Conservation (phyloP, 2,329 filamentous ascomycete species). For the Drechslera avenae region DNA sequence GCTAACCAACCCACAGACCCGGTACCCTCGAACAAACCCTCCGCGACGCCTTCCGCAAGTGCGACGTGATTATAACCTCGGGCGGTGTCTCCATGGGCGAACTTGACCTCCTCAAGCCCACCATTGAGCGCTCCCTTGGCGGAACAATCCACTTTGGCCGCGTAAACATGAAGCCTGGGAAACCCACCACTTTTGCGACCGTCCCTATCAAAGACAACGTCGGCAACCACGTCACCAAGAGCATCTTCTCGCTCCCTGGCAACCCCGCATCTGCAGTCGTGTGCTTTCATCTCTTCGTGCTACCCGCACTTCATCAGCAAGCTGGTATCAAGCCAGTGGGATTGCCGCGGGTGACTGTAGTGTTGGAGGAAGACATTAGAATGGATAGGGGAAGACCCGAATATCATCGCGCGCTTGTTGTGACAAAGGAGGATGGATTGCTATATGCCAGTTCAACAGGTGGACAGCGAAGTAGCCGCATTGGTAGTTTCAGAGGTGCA, state of each 20-base stretch:
- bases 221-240: conserved; percentile 63
- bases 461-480: conserved; percentile 84
- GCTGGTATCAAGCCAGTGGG: conserved; percentile 71
- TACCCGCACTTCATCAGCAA: conserved; percentile 81
- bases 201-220: conserved; percentile 67
- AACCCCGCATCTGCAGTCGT: conserved; percentile 94
- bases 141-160: conserved; percentile 96
- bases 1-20: conserved; percentile 51
- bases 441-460: conserved; percentile 83
- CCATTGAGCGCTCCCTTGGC: conserved; percentile 85
- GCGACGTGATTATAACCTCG: conserved; percentile 86
- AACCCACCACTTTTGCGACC: conserved; percentile 95
- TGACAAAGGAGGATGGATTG: conserved; percentile 65
- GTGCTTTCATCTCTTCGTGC: conserved; percentile 90
- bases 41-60: conserved; percentile 72
- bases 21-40: conserved; percentile 77
- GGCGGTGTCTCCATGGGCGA: conserved; percentile 98
- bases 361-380: conserved; percentile 71
- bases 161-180: conserved; percentile 97
- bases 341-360: conserved; percentile 73
- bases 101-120: conserved; percentile 93
- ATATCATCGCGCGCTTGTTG: conserved; percentile 85
- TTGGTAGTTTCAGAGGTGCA: conserved; percentile 85
- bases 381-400: conserved; percentile 80
- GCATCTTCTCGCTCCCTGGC: conserved; percentile 88